phyloP scores from a whole-genome alignment of 1,284 basidiomycete species.

The Pyrrhoderma noxium region DNA sequence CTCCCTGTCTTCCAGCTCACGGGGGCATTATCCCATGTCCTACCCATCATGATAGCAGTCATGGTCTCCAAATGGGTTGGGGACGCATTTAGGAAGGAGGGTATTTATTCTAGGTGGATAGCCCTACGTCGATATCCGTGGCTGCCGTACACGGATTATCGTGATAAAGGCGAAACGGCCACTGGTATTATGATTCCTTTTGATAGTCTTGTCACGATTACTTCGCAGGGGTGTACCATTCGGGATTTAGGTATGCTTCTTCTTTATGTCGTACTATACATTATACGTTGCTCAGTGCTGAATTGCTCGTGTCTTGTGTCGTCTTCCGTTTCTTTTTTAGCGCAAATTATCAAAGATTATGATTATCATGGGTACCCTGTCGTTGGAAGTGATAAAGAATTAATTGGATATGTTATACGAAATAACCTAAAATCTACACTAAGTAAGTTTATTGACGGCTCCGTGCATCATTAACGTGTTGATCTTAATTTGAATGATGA shows the following conservation, averaged over 20 bases:
- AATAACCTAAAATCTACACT: conserved; percentile 45
- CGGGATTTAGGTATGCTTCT: conserved; percentile 38
- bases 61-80: conserved; percentile 73
- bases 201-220: conserved; percentile 43
- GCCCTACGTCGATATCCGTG: conserved; percentile 67
- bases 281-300: background rate
- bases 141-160: conserved; percentile 63
- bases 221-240: conserved; percentile 40
- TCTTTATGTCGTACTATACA: background rate
- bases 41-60: conserved; percentile 72
- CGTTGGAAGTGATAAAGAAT: conserved; percentile 35
- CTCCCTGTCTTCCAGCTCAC: conserved; percentile 41
- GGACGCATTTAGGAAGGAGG: conserved; percentile 63
- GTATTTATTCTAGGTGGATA: conserved; percentile 72
- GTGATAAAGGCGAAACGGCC: conserved; percentile 57
- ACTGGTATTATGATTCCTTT: conserved; percentile 55
- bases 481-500: too few relatives aligned
- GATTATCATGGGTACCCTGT: conserved; percentile 59
- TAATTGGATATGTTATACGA: conserved; percentile 55
- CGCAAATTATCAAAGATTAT: conserved; percentile 33
- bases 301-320: background rate
- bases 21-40: conserved; percentile 67
- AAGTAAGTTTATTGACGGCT: too few relatives aligned
- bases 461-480: too few relatives aligned
- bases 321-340: conserved; percentile 24